Conservation (phyloP, 1,139 yeast genomes). For the Taiozyma sp. region DNA sequence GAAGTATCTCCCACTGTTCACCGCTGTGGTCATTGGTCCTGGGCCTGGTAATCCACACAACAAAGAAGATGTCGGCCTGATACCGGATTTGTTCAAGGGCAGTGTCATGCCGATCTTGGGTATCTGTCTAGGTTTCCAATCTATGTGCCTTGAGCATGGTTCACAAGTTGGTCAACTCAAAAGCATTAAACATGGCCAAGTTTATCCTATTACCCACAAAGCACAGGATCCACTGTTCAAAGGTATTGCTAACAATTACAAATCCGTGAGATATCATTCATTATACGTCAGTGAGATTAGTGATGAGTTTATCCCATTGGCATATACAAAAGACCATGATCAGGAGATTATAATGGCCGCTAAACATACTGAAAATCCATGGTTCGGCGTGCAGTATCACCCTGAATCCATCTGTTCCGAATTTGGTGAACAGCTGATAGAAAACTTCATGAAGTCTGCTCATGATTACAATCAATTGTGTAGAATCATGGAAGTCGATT, state of each 20-base stretch:
- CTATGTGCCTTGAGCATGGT: slow-evolving; percentile 67
- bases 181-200: slow-evolving; percentile 82
- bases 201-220: slow-evolving; percentile 44
- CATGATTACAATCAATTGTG: slow-evolving; percentile 30
- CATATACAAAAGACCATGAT: slow-evolving; percentile 40
- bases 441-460: slow-evolving; percentile 62
- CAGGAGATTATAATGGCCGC: slow-evolving; percentile 71
- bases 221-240: slow-evolving; percentile 32
- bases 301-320: slow-evolving; percentile 46
- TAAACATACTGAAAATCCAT: slow-evolving; percentile 55
- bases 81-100: slow-evolving; percentile 32
- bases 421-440: slow-evolving; percentile 53
- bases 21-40: slow-evolving; percentile 86
- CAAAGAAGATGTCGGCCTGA: slow-evolving; percentile 66
- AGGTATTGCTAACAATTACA: slow-evolving; percentile 39
- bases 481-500: slow-evolving; percentile 10
- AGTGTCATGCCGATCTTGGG: slow-evolving; percentile 72
- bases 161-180: slow-evolving; percentile 48
- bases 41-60: slow-evolving; percentile 92
- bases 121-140: slow-evolving; percentile 90
- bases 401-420: slow-evolving; percentile 92
- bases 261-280: slow-evolving; percentile 88
- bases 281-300: slow-evolving; percentile 45
- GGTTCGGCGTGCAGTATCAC: slow-evolving; percentile 94
- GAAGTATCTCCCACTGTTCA: slow-evolving; percentile 42